Evolutionary conservation across 306 rosid genomes (phyloP).

Genomic region (Pachyrhizus erosus): DNA sequence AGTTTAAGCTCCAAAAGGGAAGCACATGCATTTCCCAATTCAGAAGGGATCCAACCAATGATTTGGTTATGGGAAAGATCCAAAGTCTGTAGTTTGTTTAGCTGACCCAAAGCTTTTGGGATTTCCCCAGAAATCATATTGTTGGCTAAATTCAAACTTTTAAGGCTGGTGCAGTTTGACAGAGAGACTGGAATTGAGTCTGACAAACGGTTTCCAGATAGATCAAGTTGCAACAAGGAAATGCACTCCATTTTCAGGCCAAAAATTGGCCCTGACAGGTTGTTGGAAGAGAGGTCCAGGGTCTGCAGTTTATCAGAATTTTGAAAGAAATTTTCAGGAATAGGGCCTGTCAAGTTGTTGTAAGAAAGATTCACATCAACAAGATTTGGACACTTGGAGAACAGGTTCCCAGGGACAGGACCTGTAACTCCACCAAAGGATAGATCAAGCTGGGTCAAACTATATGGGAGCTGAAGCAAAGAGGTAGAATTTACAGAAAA

Average conservation of each 20-base stretch:
- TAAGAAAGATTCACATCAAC: conserved; percentile 67
- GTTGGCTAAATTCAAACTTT: conserved; percentile 57
- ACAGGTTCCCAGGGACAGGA: conserved; percentile 65
- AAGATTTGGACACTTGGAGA: conserved; percentile 79
- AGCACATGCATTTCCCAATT: conserved; percentile 69
- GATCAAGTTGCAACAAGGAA: conserved; percentile 69
- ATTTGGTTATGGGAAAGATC: conserved; percentile 87
- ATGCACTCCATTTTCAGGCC: conserved; percentile 64
- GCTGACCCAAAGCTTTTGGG: conserved; percentile 74
- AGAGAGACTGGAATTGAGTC: conserved; percentile 73
- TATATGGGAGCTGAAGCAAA: conserved; percentile 77
- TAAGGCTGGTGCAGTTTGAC: conserved; percentile 78
- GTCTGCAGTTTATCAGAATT: conserved; percentile 64
- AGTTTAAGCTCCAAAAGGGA: conserved; percentile 79
- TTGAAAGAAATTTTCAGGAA: conserved; percentile 66
- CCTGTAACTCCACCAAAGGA: conserved; percentile 72
- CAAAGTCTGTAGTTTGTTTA: conserved; percentile 63
- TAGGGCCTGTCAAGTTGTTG: conserved; percentile 78
- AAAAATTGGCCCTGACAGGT: conserved; percentile 78
- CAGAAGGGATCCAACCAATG: conserved; percentile 89
- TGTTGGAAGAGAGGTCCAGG: conserved; percentile 85
- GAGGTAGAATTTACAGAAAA: conserved; percentile 79
- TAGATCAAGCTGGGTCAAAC: conserved; percentile 77
- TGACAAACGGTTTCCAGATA: conserved; percentile 67
- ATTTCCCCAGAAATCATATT: conserved; percentile 74